phyloP scores from a whole-genome alignment of 345 rosid genomes.

The Boechera divaricarpa region DNA sequence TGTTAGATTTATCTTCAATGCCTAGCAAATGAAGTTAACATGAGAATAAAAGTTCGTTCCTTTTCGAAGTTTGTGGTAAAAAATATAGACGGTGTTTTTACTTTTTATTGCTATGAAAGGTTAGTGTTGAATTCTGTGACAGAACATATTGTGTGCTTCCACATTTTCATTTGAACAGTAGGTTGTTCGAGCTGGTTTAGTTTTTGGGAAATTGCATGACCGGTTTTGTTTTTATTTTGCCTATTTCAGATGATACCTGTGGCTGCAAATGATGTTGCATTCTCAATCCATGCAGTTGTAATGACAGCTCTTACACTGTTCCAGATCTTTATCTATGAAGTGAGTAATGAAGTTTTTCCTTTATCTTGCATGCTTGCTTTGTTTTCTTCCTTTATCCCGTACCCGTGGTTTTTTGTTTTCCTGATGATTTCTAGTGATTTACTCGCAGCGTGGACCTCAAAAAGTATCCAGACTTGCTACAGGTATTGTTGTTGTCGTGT shows the following conservation, averaged over 20 bases:
- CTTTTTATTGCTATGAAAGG: neutral
- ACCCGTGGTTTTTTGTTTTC: neutral
- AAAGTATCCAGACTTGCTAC: constrained; percentile 70
- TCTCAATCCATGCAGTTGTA: constrained; percentile 89
- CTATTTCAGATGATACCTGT: constrained; percentile 89
- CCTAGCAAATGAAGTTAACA: neutral
- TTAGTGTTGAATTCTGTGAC: neutral
- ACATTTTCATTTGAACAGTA: neutral
- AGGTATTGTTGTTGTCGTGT: constrained; percentile 58
- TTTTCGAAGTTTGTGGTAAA: neutral
- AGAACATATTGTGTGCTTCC: neutral
- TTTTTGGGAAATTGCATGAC: constrained; percentile 1
- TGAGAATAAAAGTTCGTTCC: neutral
- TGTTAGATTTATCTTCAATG: neutral
- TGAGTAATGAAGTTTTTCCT: constrained; percentile 38
- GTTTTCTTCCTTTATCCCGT: neutral
- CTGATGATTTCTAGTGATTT: constrained; percentile 28
- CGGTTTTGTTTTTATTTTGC: neutral
- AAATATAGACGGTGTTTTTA: neutral
- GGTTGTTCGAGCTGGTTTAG: constrained; percentile 10
- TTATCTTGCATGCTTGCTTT: neutral
- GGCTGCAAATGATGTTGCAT: constrained; percentile 91
- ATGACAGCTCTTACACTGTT: constrained; percentile 68
- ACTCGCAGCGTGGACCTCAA: constrained; percentile 78
- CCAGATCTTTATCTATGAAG: constrained; percentile 81